Conservation (phyloP, 768 basidiomycete species). For the Mycena metata region DNA sequence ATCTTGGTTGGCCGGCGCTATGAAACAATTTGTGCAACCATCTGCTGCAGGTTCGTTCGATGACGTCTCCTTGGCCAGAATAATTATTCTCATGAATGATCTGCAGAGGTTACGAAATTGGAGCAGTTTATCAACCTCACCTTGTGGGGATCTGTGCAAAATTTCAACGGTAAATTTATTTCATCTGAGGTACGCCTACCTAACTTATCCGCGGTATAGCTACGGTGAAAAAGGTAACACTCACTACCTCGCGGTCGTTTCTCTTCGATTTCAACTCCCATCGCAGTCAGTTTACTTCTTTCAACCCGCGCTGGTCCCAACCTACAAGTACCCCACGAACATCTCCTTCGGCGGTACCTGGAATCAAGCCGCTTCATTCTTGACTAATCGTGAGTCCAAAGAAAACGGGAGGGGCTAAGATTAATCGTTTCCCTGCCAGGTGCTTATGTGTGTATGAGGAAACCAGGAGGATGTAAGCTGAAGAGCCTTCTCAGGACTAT, state of each 20-base stretch:
- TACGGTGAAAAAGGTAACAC: constrained; percentile 64
- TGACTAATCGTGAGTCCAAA: constrained; percentile 54
- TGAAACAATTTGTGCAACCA: constrained; percentile 71
- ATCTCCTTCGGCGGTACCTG: constrained; percentile 70
- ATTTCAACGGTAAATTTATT: constrained; percentile 54
- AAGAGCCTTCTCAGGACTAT: constrained; percentile 58
- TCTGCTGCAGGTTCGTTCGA: constrained; percentile 48
- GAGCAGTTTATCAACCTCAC: constrained; percentile 63
- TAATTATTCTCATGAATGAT: background rate
- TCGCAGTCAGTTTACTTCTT: constrained; percentile 65
- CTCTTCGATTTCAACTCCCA: too few species aligned
- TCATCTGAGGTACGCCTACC: constrained; percentile 1
- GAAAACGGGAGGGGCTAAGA: too few species aligned
- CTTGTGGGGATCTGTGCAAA: constrained; percentile 66
- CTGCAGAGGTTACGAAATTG: constrained; percentile 63
- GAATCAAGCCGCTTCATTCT: constrained; percentile 63
- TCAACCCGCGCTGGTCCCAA: constrained; percentile 58
- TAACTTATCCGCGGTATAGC: constrained; percentile 42
- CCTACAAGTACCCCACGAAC: constrained; percentile 61
- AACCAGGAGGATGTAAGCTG: too few species aligned
- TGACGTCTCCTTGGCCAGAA: background rate
- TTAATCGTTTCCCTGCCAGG: too few species aligned
- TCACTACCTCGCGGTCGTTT: background rate
- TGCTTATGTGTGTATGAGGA: too few species aligned
- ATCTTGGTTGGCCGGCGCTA: constrained; percentile 67